Conservation (phyloP, 78 protist species). For the slime mould (Dictyostelium discoideum) region DNA sequence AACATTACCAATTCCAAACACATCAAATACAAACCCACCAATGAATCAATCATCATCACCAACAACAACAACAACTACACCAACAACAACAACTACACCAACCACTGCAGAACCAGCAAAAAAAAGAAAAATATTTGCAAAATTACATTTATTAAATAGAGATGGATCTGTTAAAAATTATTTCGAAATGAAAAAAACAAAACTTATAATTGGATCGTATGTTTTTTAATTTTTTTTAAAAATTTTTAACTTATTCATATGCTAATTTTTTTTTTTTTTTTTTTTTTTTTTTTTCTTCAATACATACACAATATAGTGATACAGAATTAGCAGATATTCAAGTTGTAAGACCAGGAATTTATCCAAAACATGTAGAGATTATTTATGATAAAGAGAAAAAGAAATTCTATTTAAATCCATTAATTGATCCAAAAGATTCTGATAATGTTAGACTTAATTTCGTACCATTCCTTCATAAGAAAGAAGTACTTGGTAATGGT, state of each 20-base stretch:
- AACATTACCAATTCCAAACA: background rate
- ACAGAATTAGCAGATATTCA: slow-evolving; percentile 12
- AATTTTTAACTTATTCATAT: no score
- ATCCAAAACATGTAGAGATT: slow-evolving; percentile 13
- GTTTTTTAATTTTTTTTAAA: background rate
- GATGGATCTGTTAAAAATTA: slow-evolving; percentile 1
- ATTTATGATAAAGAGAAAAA: background rate
- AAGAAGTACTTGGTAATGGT: background rate
- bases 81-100: background rate
- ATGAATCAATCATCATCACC: background rate
- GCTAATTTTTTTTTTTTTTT: background rate
- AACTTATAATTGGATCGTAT: slow-evolving; percentile 1
- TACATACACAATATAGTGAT: background rate
- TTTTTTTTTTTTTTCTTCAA: background rate
- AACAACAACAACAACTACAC: background rate
- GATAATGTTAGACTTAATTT: slow-evolving; percentile 44
- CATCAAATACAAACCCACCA: background rate
- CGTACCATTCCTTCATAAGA: slow-evolving; percentile 34
- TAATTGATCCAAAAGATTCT: background rate
- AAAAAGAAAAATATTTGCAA: background rate
- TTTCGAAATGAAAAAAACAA: slow-evolving; percentile 5
- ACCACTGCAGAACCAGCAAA: background rate
- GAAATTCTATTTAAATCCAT: slow-evolving; percentile 15
- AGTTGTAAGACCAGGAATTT: slow-evolving; percentile 14
- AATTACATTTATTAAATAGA: slow-evolving; percentile 1